Evolutionary conservation across 495 filamentous ascomycete species (phyloP), one percentile per base, ranked within the genome.

Genomic region (Hyaloscypha bicolor): DNA sequence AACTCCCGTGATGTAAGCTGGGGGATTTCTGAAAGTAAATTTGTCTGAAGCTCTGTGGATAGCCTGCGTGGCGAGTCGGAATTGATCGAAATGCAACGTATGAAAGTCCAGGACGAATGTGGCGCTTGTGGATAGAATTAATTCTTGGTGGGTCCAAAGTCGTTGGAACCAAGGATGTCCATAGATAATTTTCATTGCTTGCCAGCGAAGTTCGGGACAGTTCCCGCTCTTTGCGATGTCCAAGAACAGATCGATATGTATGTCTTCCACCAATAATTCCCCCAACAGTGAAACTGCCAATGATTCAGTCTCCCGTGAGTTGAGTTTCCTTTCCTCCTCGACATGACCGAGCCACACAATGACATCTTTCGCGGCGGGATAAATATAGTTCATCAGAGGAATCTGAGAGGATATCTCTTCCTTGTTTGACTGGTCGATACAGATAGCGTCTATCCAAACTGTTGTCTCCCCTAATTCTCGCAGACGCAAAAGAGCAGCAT

Each of bases 381-480:
- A 76, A 11, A 78, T 74, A 12, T 66, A 22, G 9, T 33, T 48
- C 76, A 76, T 78, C 45, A 71, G 42, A 21, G 33, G 42, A 11
- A 78, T 65, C 59, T 76, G 73, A 8, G 32, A 12, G 12, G n/a
- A 60, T 37, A 72, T 73, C 48, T 78, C 76, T 8, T 55, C 39
- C 21, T 35, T 3, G 55, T 75, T 63, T 12, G 55, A 55, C 58
- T 76, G 75, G 45, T 78, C 67, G 22, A 78, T 76, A 52, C 67
- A 76, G 9, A 78, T 68, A 6, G 69, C 70, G 52, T 78, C 76
- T 14, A 75, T 63, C 75, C 73, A 77, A 22, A 76, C 19, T 19
- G 1, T 35, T 2, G 22, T 51, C 11, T 16, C 22, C 2, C 52
- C 65, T 14, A 33, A 11, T 21, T 60, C n/a, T 25, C 58, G 11